phyloP scores from a whole-genome alignment of 129 eudicot genomes.

The Tanacetum coccineum region DNA sequence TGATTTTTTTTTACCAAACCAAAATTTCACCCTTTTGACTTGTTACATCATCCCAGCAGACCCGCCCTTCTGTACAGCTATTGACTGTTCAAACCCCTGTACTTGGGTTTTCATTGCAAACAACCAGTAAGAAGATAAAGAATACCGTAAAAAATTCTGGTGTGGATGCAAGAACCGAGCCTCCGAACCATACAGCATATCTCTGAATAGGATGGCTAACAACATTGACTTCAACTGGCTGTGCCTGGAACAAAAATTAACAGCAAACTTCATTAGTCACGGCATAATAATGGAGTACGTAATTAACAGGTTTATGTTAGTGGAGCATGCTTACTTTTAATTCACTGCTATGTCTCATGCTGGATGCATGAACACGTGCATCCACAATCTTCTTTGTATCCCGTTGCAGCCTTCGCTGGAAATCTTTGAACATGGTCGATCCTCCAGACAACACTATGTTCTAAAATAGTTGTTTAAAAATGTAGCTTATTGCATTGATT shows the following conservation, averaged over 20 bases:
- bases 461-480: slow-evolving; percentile 32
- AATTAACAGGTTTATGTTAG: neutral
- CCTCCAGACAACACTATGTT: slow-evolving; percentile 97
- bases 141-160: slow-evolving; percentile 94
- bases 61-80: too few relatives aligned
- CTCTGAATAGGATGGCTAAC: slow-evolving; percentile 98
- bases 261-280: neutral
- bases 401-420: slow-evolving; percentile 82
- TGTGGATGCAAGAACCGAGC: slow-evolving; percentile 95
- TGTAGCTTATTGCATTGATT: neutral
- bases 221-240: slow-evolving; percentile 98
- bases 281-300: too few relatives aligned
- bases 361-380: slow-evolving; percentile 78
- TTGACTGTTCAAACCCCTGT: neutral
- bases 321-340: slow-evolving; percentile 49
- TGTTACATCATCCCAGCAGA: too few relatives aligned
- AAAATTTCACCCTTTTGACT: too few relatives aligned
- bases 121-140: neutral
- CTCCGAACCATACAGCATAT: slow-evolving; percentile 99
- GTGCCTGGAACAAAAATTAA: slow-evolving; percentile 49
- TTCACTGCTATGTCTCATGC: slow-evolving; percentile 55
- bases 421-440: slow-evolving; percentile 97
- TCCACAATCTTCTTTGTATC: slow-evolving; percentile 94
- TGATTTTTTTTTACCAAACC: neutral
- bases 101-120: too few relatives aligned